phyloP scores from a whole-genome alignment of 805 yeast species.

The Ogataea polymorpha region DNA sequence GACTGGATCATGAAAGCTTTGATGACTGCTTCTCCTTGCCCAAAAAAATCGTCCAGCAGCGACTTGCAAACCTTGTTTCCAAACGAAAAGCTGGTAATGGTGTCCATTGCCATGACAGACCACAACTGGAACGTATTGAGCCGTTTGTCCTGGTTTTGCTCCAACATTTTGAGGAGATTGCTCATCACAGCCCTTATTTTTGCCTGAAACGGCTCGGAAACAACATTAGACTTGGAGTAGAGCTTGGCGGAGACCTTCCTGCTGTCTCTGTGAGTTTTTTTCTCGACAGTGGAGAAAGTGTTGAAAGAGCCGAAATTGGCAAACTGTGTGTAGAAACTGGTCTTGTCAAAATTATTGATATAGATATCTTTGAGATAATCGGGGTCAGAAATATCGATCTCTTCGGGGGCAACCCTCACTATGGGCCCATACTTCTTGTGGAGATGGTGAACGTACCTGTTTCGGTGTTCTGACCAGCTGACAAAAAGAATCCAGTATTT shows the following conservation, averaged over 20 bases:
- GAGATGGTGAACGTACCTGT: constrained; percentile 43
- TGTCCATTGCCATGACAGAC: constrained; percentile 72
- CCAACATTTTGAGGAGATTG: constrained; percentile 26
- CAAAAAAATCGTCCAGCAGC: constrained; percentile 37
- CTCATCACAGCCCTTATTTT: constrained; percentile 35
- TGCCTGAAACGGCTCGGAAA: constrained; percentile 30
- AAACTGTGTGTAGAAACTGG: constrained; percentile 57
- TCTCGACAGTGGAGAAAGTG: constrained; percentile 55
- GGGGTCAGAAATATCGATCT: constrained; percentile 54
- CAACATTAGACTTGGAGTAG: constrained; percentile 44
- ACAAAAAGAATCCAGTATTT: constrained; percentile 39
- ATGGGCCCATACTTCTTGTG: constrained; percentile 61
- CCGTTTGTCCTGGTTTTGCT: constrained; percentile 23
- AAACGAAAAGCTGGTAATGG: constrained; percentile 56
- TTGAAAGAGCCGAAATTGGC: constrained; percentile 55
- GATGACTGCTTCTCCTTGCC: constrained; percentile 41
- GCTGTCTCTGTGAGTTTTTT: constrained; percentile 43
- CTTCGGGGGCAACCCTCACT: constrained; percentile 58
- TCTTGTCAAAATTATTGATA: constrained; percentile 52
- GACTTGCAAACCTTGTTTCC: constrained; percentile 49
- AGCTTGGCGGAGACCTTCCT: constrained; percentile 40
- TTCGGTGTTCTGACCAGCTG: constrained; percentile 48
- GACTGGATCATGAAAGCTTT: constrained; percentile 47
- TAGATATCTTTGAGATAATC: constrained; percentile 54
- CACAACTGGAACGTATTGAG: constrained; percentile 61